These are phyloP conservation scores for Dryas octopetala DNA, from an alignment of 306 rosid species.

Conservation along the genomic window DNA sequence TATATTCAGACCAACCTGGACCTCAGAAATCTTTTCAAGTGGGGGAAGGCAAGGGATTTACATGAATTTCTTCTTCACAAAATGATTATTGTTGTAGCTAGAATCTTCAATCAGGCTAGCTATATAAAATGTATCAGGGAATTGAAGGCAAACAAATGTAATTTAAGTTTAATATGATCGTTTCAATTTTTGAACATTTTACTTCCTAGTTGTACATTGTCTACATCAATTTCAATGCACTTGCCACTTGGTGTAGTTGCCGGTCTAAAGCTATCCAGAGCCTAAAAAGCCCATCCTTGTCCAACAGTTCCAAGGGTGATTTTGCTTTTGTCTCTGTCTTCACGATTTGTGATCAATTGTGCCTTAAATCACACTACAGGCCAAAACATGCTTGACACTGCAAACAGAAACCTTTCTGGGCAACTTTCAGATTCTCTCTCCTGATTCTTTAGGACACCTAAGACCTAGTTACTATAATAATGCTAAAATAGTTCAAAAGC, in stretches of 20 bases:
- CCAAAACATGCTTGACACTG: constrained; percentile 15
- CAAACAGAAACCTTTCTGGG: constrained; percentile 16
- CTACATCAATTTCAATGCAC: background rate
- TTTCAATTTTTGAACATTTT: constrained; percentile 7
- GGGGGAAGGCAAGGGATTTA: constrained; percentile 29
- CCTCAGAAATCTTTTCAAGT: constrained; percentile 29
- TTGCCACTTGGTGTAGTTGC: background rate
- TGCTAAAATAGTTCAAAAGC: background rate
- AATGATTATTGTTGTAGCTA: constrained; percentile 30
- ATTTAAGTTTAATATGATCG: background rate
- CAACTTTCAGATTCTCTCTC: constrained; percentile 6
- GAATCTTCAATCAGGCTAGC: constrained; percentile 29
- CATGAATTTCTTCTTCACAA: constrained; percentile 25
- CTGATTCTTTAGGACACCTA: too few relatives aligned
- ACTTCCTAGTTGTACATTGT: background rate
- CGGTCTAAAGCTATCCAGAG: background rate
- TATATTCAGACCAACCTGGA: constrained; percentile 23
- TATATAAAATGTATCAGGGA: constrained; percentile 11
- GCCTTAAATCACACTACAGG: constrained; percentile 4
- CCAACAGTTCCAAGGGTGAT: background rate
- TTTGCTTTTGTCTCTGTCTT: background rate
- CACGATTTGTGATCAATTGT: constrained; percentile 3
- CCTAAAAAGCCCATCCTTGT: background rate
- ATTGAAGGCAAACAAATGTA: constrained; percentile 26
- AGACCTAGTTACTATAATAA: background rate